Conservation (phyloP, 768 basidiomycete species). For the Austroboletus eburneus region DNA sequence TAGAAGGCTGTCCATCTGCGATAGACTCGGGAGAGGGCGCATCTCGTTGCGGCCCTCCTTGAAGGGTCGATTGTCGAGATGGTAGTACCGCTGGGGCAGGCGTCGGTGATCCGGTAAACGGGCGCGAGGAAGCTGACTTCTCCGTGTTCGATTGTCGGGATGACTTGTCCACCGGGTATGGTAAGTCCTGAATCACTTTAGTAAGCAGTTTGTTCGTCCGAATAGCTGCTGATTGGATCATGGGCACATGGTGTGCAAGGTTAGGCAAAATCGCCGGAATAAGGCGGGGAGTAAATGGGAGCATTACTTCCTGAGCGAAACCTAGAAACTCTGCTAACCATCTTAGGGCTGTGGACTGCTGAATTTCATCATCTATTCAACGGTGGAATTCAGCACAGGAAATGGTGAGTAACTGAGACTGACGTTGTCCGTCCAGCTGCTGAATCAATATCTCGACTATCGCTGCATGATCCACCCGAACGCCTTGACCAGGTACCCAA, state of each 20-base stretch:
- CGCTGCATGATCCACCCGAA: slow-evolving; percentile 83
- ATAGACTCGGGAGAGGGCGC: slow-evolving; percentile 43
- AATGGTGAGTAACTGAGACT: slow-evolving; percentile 29
- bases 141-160: slow-evolving; percentile 22
- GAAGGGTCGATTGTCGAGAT: slow-evolving; percentile 49
- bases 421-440: slow-evolving; percentile 82
- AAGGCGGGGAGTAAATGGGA: slow-evolving; percentile 90
- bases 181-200: slow-evolving; percentile 81
- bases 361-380: slow-evolving; percentile 76
- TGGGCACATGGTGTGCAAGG: slow-evolving; percentile 84
- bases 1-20: slow-evolving; percentile 29
- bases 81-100: slow-evolving; percentile 38
- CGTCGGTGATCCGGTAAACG: slow-evolving; percentile 52
- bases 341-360: slow-evolving; percentile 87
- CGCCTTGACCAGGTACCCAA: slow-evolving; percentile 94
- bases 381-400: slow-evolving; percentile 2
- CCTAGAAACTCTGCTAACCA: slow-evolving; percentile 91
- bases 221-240: slow-evolving; percentile 84
- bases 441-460: slow-evolving; percentile 91
- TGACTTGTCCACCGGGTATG: slow-evolving; percentile 57
- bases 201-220: slow-evolving; percentile 84
- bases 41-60: slow-evolving; percentile 42
- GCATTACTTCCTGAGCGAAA: slow-evolving; percentile 88
- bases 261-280: slow-evolving; percentile 92
- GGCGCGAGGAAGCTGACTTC: slow-evolving; percentile 34